Evolutionary conservation across 208 protist species (phyloP), one percentile per base, ranked within the genome.

Genomic region (Perkinsela sp.): DNA sequence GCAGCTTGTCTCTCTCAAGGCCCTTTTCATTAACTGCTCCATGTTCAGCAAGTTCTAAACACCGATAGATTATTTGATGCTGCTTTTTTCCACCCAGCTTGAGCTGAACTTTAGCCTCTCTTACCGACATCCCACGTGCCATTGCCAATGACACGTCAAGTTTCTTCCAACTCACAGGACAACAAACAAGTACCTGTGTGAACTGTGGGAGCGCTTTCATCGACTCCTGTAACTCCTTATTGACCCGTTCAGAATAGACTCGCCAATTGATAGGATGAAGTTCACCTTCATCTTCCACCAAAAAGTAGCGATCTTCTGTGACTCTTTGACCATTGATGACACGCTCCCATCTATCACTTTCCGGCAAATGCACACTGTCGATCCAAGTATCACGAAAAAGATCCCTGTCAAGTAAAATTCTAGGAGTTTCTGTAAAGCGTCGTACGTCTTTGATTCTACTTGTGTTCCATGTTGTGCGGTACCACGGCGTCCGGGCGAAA

Each of bases 191-290:
- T 30, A 84, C 68, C 30, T 89, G 74, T 31, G 76, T 81, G 69
- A 84, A 90, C 74, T 89, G 82, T n/a, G 84, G 86, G 68, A 92
- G 72, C 68, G 78, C 75, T 48, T 92, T 83, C 68, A 85, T 80
- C 32, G 82, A 77, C 31, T 74, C 80, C 68, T 82, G 77, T 67
- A 92, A 80, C 70, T 92, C 86, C 30, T 82, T 86, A 69, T 92
- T 79, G 1, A 92, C 69, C 22, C 86, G 77, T 70, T 92, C 82
- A 70, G 84, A 84, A 75, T 92, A 92, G 70, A 92, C 70, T 70
- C 83, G 82, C 84, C 86, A 92, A 70, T 92, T 89, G 22, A 92
- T 78, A 66, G 82, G 79, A 68, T 87, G 80, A 80, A 88, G 84
- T 22, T 76, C 65, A 65, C 83, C 84, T 0, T 89, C 86, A 69